A percentile compares a stretch with the other conserved stretches of the same genome.
Conservation (phyloP, 148 eudicot species). For the Silene uniflora region DNA sequence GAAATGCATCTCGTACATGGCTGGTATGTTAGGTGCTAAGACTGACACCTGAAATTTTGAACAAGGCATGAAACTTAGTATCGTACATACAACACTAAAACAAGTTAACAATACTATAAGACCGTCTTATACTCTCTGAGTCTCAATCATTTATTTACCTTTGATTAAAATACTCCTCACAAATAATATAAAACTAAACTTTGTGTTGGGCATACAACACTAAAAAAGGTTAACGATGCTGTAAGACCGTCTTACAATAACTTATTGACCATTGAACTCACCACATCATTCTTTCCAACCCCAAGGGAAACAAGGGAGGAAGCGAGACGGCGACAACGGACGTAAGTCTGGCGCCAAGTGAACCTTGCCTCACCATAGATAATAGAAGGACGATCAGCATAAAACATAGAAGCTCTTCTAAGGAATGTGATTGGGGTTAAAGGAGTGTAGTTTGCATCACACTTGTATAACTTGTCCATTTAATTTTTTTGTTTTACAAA, state of each 20-base stretch:
- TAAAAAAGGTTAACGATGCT: too few species aligned
- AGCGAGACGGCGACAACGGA: slow-evolving; percentile 72
- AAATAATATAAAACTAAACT: too few species aligned
- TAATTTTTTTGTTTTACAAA: neutral
- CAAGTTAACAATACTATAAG: too few species aligned
- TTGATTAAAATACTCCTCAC: too few species aligned
- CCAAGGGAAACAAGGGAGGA: slow-evolving; percentile 57
- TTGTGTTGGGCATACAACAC: neutral
- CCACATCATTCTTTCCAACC: slow-evolving; percentile 56
- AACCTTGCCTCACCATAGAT: slow-evolving; percentile 49
- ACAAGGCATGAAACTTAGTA: neutral
- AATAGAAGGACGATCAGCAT: slow-evolving; percentile 58
- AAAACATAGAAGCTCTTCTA: slow-evolving; percentile 63
- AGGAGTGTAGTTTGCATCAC: slow-evolving; percentile 62
- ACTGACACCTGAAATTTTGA: slow-evolving; percentile 58
- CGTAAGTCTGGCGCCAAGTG: slow-evolving; percentile 69
- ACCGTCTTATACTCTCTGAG: too few species aligned
- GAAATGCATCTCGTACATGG: slow-evolving; percentile 88
- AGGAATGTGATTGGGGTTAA: slow-evolving; percentile 76
- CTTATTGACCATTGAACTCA: slow-evolving; percentile 21
- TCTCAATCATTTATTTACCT: too few species aligned
- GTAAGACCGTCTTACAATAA: too few species aligned
- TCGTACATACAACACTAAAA: neutral
- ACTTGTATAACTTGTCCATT: slow-evolving; percentile 61
- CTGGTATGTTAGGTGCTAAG: slow-evolving; percentile 79